Conservation (phyloP, 2,329 filamentous ascomycete species). For the Byssochlamys sp. region DNA sequence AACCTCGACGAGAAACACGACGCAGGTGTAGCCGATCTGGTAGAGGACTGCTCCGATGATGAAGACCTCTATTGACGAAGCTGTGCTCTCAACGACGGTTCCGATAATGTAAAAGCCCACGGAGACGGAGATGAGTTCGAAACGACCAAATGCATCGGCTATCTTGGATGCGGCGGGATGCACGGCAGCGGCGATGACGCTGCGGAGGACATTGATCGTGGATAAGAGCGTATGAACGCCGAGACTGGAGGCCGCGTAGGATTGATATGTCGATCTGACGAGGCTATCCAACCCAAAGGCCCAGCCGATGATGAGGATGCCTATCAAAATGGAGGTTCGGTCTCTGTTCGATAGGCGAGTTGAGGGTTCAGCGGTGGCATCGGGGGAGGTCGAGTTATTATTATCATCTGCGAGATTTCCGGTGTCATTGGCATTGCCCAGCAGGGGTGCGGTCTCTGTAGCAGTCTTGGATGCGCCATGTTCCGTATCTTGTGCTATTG, state of each 20-base stretch:
- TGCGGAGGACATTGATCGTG: slow-evolving; percentile 50
- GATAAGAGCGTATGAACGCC: slow-evolving; percentile 47
- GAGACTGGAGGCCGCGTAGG: slow-evolving; percentile 46
- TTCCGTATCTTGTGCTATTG: background rate
- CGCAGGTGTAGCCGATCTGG: slow-evolving; percentile 54
- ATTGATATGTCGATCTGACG: slow-evolving; percentile 45
- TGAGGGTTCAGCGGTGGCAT: background rate
- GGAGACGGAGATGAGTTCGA: slow-evolving; percentile 48
- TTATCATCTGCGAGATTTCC: background rate
- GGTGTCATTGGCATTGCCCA: background rate
- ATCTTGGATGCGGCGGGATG: slow-evolving; percentile 52
- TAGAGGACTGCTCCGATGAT: slow-evolving; percentile 51
- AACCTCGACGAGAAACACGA: slow-evolving; percentile 54
- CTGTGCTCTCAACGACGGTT: slow-evolving; percentile 48
- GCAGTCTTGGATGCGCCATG: background rate
- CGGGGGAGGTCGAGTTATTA: background rate
- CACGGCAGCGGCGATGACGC: slow-evolving; percentile 51
- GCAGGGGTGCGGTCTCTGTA: background rate
- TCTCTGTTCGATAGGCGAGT: slow-evolving; percentile 25
- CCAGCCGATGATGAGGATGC: slow-evolving; percentile 56
- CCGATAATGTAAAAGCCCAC: slow-evolving; percentile 49
- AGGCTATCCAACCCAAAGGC: slow-evolving; percentile 54
- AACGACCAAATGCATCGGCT: slow-evolving; percentile 54
- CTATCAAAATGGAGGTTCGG: slow-evolving; percentile 49
- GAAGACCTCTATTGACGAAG: slow-evolving; percentile 43